phyloP scores from a whole-genome alignment of 805 yeast genomes.

The Wickerhamia fluorescens region DNA sequence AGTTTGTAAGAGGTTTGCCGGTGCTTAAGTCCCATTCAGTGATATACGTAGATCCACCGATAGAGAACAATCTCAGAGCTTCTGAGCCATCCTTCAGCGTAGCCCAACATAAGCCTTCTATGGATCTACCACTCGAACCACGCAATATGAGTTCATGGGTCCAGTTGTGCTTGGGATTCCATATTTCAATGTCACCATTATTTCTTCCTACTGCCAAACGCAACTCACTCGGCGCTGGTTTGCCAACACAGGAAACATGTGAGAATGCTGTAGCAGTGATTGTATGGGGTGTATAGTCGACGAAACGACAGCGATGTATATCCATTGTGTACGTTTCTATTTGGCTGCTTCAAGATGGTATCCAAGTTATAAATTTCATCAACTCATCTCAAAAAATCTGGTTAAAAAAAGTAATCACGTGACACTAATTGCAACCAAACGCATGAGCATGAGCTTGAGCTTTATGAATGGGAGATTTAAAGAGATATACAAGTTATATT shows the following conservation, averaged over 20 bases:
- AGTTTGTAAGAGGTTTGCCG: conserved; percentile 65
- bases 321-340: conserved; percentile 38
- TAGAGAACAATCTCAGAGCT: conserved; percentile 70
- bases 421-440: no score
- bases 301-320: conserved; percentile 87
- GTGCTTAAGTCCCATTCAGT: conserved; percentile 88
- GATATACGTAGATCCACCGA: conserved; percentile 86
- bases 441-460: no score
- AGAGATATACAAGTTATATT: no score
- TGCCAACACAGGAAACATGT: conserved; percentile 41
- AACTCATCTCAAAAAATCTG: conserved; percentile 7
- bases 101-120: conserved; percentile 88
- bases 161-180: conserved; percentile 88
- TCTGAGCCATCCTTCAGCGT: conserved; percentile 36
- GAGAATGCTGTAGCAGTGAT: conserved; percentile 80
- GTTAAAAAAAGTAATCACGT: no score
- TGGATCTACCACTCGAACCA: conserved; percentile 77
- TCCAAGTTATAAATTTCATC: conserved; percentile 5
- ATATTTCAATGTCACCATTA: conserved; percentile 92
- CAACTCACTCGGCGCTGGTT: conserved; percentile 40
- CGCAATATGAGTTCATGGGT: conserved; percentile 60
- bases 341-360: conserved; percentile 1
- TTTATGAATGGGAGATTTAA: no score
- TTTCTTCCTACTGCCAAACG: conserved; percentile 88
- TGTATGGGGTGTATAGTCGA: conserved; percentile 79